A percentile compares a stretch with the other conserved stretches of the same genome.
phyloP scores from a whole-genome alignment of 2,329 filamentous ascomycete genomes.

The Xylariaceae sp. region DNA sequence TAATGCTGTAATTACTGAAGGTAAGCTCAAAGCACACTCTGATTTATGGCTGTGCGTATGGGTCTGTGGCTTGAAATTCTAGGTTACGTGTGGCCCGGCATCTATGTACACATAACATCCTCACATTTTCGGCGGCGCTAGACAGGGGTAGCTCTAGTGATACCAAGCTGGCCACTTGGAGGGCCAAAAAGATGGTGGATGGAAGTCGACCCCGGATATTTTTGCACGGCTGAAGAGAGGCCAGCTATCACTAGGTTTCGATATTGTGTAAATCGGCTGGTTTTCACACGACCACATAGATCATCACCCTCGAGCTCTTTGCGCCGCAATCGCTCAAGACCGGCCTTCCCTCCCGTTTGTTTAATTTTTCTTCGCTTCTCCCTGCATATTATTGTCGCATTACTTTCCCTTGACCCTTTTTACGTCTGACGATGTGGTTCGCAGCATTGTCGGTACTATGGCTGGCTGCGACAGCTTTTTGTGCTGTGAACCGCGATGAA shows the following conservation, averaged over 20 bases:
- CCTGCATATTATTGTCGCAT: conserved; percentile 14
- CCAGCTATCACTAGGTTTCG: conserved; percentile 31
- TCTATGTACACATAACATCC: no score
- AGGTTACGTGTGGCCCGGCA: conserved; percentile 4
- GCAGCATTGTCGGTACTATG: conserved; percentile 38
- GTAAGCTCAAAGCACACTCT: no score
- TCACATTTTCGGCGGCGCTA: conserved; percentile 2
- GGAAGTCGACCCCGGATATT: conserved; percentile 25
- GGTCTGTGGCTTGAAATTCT: conserved; percentile 10
- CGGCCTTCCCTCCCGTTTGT: conserved; percentile 19
- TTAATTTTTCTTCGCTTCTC: conserved; percentile 18
- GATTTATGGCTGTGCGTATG: not conserved
- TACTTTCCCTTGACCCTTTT: conserved; percentile 12
- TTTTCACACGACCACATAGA: conserved; percentile 18
- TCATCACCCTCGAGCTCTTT: conserved; percentile 9
- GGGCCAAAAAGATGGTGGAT: not conserved
- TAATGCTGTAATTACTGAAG: no score
- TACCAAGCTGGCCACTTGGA: conserved; percentile 26
- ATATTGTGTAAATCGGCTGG: conserved; percentile 9
- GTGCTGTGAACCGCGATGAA: conserved; percentile 48
- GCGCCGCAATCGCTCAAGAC: conserved; percentile 24
- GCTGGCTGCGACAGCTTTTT: conserved; percentile 43
- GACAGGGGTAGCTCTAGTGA: conserved; percentile 32
- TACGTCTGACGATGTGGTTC: conserved; percentile 35
- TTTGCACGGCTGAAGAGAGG: conserved; percentile 34